phyloP scores from a whole-genome alignment of 176 grass and related monocot genomes.

The Musa itinerans region DNA sequence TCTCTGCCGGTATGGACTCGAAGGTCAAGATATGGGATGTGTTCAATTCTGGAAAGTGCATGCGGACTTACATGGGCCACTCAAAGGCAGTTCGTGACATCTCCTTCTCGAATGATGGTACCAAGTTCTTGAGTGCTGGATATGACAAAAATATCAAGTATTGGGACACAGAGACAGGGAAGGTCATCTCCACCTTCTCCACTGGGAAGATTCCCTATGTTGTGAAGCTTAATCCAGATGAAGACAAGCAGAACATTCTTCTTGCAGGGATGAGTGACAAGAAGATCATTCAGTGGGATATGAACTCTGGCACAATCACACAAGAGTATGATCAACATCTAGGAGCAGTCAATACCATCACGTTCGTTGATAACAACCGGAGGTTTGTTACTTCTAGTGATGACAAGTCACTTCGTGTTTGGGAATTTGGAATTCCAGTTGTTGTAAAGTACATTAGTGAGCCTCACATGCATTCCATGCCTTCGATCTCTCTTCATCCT shows the following conservation, averaged over 20 bases:
- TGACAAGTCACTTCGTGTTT: slow-evolving; percentile 88
- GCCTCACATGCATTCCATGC: slow-evolving; percentile 99
- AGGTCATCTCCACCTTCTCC: slow-evolving; percentile 96
- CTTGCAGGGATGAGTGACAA: slow-evolving; percentile 99
- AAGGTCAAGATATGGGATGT: slow-evolving; percentile 99
- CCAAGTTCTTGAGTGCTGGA: slow-evolving; percentile 88
- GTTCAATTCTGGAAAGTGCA: slow-evolving; percentile 63
- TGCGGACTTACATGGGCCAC: slow-evolving; percentile 99
- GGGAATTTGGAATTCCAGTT: slow-evolving; percentile 96
- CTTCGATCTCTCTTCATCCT: slow-evolving; percentile 68
- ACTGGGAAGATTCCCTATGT: slow-evolving; percentile 93
- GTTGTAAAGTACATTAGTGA: slow-evolving; percentile 99
- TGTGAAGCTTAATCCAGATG: slow-evolving; percentile 89
- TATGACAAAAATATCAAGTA: slow-evolving; percentile 98
- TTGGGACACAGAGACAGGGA: slow-evolving; percentile 96
- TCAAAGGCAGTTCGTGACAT: slow-evolving; percentile 90
- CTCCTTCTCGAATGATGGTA: slow-evolving; percentile 84
- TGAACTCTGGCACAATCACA: slow-evolving; percentile 88
- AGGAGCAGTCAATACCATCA: slow-evolving; percentile 93
- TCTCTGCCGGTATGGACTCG: slow-evolving; percentile 95
- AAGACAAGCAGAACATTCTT: slow-evolving; percentile 96
- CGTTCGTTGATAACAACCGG: slow-evolving; percentile 95
- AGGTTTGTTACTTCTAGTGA: slow-evolving; percentile 98
- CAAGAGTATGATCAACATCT: slow-evolving; percentile 98
- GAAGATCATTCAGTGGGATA: slow-evolving; percentile 99